A percentile compares a stretch with the other conserved stretches of the same genome.
phyloP scores from a whole-genome alignment of 2,329 filamentous ascomycete genomes.

The Fusarium tricinctum region DNA sequence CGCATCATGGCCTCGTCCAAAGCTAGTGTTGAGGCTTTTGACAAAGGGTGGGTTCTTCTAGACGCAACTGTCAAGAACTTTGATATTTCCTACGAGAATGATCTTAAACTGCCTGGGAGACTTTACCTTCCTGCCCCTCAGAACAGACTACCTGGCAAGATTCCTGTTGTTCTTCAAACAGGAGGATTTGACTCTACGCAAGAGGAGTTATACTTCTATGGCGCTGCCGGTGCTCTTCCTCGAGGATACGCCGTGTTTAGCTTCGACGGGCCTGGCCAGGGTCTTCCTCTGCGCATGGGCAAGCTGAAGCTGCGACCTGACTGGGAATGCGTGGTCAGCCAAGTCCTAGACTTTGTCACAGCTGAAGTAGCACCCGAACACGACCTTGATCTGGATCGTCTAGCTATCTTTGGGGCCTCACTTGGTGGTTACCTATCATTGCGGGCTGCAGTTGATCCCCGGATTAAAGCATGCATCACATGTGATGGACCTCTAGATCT shows the following conservation, averaged over 20 bases:
- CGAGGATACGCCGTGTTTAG: conserved; percentile 60
- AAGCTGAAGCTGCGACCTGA: conserved; percentile 54
- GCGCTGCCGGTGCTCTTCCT: conserved; percentile 42
- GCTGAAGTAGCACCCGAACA: conserved; percentile 37
- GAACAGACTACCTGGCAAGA: conserved; percentile 47
- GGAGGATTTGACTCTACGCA: conserved; percentile 56
- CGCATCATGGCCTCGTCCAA: conserved; percentile 45
- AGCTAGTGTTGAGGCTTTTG: conserved; percentile 35
- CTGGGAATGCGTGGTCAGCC: conserved; percentile 54
- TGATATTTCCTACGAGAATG: conserved; percentile 57
- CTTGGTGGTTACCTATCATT: conserved; percentile 64
- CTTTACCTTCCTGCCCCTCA: conserved; percentile 53
- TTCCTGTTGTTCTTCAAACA: conserved; percentile 54
- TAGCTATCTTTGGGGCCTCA: conserved; percentile 57
- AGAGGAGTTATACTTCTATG: conserved; percentile 59
- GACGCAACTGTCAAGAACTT: conserved; percentile 50
- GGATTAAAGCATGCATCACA: conserved; percentile 60
- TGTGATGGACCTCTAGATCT: conserved; percentile 49
- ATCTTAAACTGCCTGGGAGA: conserved; percentile 53
- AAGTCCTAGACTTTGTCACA: conserved; percentile 53
- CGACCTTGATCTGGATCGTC: conserved; percentile 54
- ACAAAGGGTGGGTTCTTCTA: conserved; percentile 48
- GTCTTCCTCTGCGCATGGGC: conserved; percentile 52
- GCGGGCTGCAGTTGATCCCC: conserved; percentile 57
- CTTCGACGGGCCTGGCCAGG: conserved; percentile 63